Percentiles rank a stretch among this genome's conserved stretches.
Conservation (phyloP, 495 filamentous ascomycete genomes). For the Hyaloscypha bicolor region DNA sequence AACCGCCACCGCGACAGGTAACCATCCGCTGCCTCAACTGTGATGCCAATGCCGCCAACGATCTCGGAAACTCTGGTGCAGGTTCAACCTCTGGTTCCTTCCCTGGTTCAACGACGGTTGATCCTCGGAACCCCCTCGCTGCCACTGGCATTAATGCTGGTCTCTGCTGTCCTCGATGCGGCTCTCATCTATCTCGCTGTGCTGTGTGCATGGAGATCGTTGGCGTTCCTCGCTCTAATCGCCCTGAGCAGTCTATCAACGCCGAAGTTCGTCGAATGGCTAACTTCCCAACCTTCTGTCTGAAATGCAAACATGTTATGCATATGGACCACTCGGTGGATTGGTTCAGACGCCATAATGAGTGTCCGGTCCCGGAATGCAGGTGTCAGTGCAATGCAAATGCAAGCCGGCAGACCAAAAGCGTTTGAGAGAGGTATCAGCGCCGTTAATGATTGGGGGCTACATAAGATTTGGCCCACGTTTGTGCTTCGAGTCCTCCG, state of each 20-base stretch:
- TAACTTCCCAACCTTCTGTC: slow-evolving; percentile 75
- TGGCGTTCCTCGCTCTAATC: slow-evolving; percentile 73
- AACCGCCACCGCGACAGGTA: slow-evolving; percentile 71
- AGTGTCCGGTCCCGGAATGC: slow-evolving; percentile 91
- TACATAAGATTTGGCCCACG: neutral
- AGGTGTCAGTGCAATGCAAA: slow-evolving; percentile 70
- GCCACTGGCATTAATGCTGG: slow-evolving; percentile 44
- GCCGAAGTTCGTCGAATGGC: slow-evolving; percentile 49
- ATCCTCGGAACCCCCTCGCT: slow-evolving; percentile 28
- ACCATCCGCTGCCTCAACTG: slow-evolving; percentile 85
- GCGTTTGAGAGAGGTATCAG: neutral
- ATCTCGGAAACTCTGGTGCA: slow-evolving; percentile 28
- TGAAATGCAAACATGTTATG: slow-evolving; percentile 85
- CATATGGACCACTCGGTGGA: slow-evolving; percentile 85
- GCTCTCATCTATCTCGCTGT: slow-evolving; percentile 84
- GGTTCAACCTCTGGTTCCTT: slow-evolving; percentile 5
- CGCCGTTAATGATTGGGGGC: neutral
- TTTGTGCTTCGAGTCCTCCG: neutral
- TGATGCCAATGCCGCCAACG: slow-evolving; percentile 54
- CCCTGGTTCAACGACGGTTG: slow-evolving; percentile 8
- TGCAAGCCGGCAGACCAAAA: slow-evolving; percentile 1
- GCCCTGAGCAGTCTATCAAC: slow-evolving; percentile 55
- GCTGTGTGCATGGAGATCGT: slow-evolving; percentile 85
- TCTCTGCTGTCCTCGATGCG: slow-evolving; percentile 80
- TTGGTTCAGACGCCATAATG: slow-evolving; percentile 80